Conservation (phyloP, 2,329 filamentous ascomycete species). For the Hymenoscyphus linearis region DNA sequence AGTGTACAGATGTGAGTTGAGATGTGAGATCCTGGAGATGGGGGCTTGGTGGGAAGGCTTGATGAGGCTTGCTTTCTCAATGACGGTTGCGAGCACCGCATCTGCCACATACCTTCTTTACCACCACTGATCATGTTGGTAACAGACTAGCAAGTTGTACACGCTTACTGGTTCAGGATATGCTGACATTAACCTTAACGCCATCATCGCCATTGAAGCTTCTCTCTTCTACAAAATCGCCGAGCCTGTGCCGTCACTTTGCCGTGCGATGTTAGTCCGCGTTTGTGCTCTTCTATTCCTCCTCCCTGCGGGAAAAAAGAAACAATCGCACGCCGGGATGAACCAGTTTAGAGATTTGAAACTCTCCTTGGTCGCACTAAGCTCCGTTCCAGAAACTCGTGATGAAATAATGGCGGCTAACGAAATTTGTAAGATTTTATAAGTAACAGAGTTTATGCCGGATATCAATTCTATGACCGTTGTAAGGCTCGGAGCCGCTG, state of each 20-base stretch:
- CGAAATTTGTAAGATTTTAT: not conserved
- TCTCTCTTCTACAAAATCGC: constrained; percentile 1
- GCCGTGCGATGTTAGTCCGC: not conserved
- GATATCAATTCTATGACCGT: not conserved
- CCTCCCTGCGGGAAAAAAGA: not conserved
- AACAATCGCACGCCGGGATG: not conserved
- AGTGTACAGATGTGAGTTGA: not conserved
- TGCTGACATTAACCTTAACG: constrained; percentile 15
- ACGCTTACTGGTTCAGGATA: not conserved
- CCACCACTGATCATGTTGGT: not conserved
- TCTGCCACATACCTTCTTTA: not conserved
- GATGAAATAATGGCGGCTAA: not conserved
- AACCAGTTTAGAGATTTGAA: not conserved
- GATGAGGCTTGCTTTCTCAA: not conserved
- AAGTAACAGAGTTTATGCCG: not conserved
- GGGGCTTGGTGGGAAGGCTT: not conserved
- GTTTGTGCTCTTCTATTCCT: not conserved
- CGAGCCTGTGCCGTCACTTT: constrained; percentile 5
- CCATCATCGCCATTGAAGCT: not conserved
- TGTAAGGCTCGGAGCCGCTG: not conserved
- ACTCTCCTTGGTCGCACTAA: not conserved
- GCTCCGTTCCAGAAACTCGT: not conserved
- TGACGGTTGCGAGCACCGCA: not conserved
- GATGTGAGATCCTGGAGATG: not conserved
- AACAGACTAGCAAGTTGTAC: not conserved